Base-by-base conservation (phyloP, 148 eudicot genomes). In the Gaultheria prostrata region DNA sequence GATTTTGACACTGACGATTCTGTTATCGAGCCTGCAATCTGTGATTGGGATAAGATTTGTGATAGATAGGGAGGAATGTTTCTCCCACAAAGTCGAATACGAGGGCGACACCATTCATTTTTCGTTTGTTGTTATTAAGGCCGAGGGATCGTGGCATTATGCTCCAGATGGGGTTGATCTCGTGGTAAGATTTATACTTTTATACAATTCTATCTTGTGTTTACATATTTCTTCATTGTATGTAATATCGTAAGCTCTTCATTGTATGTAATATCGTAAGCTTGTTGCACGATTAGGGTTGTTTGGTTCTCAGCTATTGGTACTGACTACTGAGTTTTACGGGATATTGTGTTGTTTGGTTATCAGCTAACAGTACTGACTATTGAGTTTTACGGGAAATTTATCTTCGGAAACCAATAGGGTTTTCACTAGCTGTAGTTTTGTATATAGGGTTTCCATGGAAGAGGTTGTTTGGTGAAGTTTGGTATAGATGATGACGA, bases 41-140 rank as follows among this genome's bases (percentile, higher is more conserved):
- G 90, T 87, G 72, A 87, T 82, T 50, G 93, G 97, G 69, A 92
- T 96, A 59, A 89, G 99, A 87, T 89, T 96, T 89, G 95, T 94
- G 83, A 90, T 96, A 32, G 99, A 96, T 43, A 91, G 97, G 83
- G 97, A 92, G 80, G 99, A 96, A 86, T 96, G 99, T 71, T 90
- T 91, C 84, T 91, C 99, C n/a, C 99, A 94, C 84, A 93, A 96
- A 59, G 99, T 92, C 53, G 95, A 93, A 80, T 89, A 89, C 32
- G 94, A 94, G 24, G 90, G 93, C 82, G 93, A 90, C 50, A 92
- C 89, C 7, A 92, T 96, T 76, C 93, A 91, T 80, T 92, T 84
- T 39, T 94, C 99, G 15, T 94, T 93, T 63, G 99, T 96, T 53
- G 98, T 96, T 53, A 90, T 96, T 75, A 96, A 94, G 90, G 85